phyloP scores from a whole-genome alignment of 768 basidiomycete genomes.

The Pisolithus marmoratus region DNA sequence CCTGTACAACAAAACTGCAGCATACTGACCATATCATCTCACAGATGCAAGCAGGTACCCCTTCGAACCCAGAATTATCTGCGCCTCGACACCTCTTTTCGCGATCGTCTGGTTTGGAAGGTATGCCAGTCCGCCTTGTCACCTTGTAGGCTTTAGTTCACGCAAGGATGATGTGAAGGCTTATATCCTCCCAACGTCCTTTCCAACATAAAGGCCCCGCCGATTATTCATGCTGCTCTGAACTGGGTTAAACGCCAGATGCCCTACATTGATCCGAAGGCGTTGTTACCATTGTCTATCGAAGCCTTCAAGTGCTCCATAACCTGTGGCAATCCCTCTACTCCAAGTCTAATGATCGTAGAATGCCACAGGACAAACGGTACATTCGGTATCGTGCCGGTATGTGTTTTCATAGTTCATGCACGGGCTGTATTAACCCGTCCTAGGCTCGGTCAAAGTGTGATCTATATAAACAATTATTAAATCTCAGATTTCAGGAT shows the following conservation, averaged over 20 bases:
- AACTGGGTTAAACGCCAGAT: conserved; percentile 55
- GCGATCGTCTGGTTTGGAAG: conserved; percentile 35
- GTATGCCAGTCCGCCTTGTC: conserved; percentile 18
- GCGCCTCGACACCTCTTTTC: conserved; percentile 35
- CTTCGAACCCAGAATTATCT: conserved; percentile 11
- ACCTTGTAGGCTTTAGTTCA: background rate
- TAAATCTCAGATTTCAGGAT: conserved; percentile 65
- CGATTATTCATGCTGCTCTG: conserved; percentile 36
- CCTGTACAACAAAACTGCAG: conserved; percentile 83
- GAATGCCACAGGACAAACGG: conserved; percentile 78
- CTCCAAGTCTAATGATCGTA: conserved; percentile 72
- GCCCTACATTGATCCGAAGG: conserved; percentile 71
- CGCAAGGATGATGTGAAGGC: conserved; percentile 8
- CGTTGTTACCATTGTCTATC: conserved; percentile 82
- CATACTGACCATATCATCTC: conserved; percentile 84
- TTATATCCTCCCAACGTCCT: conserved; percentile 23
- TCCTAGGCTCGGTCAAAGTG: conserved; percentile 69
- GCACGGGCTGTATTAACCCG: conserved; percentile 5
- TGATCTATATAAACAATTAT: conserved; percentile 79
- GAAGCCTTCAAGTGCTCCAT: conserved; percentile 76
- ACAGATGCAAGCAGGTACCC: conserved; percentile 49
- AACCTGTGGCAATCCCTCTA: conserved; percentile 81
- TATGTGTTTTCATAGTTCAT: conserved; percentile 30
- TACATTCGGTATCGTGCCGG: conserved; percentile 73
- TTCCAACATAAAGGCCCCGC: conserved; percentile 22